Base-by-base conservation (phyloP, 1,139 yeast species). In the Blastobotrys persicus region DNA sequence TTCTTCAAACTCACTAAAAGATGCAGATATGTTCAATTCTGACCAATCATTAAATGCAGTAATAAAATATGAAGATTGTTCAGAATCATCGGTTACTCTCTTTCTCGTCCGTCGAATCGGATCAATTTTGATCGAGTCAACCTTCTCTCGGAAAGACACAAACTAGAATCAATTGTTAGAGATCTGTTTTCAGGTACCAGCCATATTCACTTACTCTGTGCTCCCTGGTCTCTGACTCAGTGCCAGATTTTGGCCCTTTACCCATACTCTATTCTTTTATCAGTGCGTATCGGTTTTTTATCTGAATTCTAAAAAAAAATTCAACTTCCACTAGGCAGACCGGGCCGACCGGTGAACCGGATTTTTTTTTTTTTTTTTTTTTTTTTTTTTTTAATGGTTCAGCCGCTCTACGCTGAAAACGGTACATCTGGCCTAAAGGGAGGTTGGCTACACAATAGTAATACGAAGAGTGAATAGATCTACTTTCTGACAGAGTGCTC, bases 1-100 rank as follows among this genome's bases (percentile, higher is more conserved):
- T 13, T 76, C 78, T 4, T 77, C 72, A 61, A 89, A 85, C 9
- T 77, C 81, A 4, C 84, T 77, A 64, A 88, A 92, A 48, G 75
- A 76, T 2, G 81, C 83, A 47, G 96, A 84, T 52, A 88, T 69
- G 64, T 91, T 92, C 49, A 88, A 79, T 63, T 92, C 98, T 54
- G 75, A 77, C 97, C 98, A 92, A 61, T 88, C 89, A 48, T 85
- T 84, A 53, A 87, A 73, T 0, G 96, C 82, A 4, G 95, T 78
- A 35, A 83, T 69, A 59, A 91, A 87, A 67, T 85, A 92, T 1
- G 96, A 88, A 2, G 81, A 71, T 56, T 85, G 92, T 65, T 57
- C 59, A 26, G 59, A 65, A 1, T 62, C 60, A 61, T 84, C 89
- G 55, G 82, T 85, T 3, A 83, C 84, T 61, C 86, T 75, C 58